Conservation (phyloP, 768 basidiomycete genomes). For the Solioccasus polychromus region DNA sequence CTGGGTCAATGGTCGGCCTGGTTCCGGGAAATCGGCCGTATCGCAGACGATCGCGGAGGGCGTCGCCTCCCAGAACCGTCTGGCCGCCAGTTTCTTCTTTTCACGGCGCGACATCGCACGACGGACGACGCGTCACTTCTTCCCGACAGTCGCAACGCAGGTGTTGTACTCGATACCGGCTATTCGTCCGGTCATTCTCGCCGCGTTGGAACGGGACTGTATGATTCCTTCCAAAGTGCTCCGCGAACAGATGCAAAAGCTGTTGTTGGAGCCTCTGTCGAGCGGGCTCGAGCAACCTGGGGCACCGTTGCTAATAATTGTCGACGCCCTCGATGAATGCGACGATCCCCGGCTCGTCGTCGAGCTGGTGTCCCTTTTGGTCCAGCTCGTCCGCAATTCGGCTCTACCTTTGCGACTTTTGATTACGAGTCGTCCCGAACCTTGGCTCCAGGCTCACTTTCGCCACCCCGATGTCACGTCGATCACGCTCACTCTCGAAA, state of each 20-base stretch:
- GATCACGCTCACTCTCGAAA: conserved; percentile 9
- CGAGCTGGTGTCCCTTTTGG: conserved; percentile 22
- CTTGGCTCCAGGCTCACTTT: conserved; percentile 19
- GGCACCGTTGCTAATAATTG: conserved; percentile 15
- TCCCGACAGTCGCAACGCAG: conserved; percentile 32
- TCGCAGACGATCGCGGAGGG: conserved; percentile 27
- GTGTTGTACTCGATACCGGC: conserved; percentile 17
- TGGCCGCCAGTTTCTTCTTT: conserved; percentile 35
- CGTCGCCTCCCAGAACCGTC: conserved; percentile 10
- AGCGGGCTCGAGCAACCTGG: neutral
- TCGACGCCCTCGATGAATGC: conserved; percentile 24
- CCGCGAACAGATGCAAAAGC: conserved; percentile 23
- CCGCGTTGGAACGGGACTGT: conserved; percentile 16
- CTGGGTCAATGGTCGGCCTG: conserved; percentile 21
- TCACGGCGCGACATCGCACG: conserved; percentile 21
- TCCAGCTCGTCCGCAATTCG: conserved; percentile 9
- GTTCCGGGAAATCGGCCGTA: conserved; percentile 21
- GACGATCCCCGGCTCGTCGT: conserved; percentile 20
- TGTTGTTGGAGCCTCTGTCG: conserved; percentile 19
- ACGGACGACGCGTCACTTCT: conserved; percentile 17
- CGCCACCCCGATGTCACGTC: conserved; percentile 11
- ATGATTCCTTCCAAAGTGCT: conserved; percentile 20
- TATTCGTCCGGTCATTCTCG: conserved; percentile 11
- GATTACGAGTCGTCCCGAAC: conserved; percentile 19
- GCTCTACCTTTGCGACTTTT: conserved; percentile 22